Conservation (phyloP, 2,329 filamentous ascomycete species). For the Trichoderma brevicompactum region DNA sequence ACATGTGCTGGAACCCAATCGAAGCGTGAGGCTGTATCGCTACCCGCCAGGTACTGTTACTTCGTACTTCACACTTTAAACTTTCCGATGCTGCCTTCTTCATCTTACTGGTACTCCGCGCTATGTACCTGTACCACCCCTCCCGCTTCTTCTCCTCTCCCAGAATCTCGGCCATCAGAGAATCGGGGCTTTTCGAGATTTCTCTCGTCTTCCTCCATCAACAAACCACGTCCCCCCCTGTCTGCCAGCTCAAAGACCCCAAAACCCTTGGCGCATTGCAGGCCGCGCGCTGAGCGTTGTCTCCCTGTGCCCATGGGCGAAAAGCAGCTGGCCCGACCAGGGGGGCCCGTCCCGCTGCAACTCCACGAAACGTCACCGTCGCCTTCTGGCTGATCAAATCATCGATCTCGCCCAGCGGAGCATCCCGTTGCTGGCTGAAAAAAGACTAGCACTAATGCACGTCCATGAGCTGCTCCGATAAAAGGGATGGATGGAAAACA, state of each 20-base stretch:
- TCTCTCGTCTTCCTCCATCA: not conserved
- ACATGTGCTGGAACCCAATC: slow-evolving; percentile 5
- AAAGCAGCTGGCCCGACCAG: slow-evolving; percentile 7
- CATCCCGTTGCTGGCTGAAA: slow-evolving; percentile 6
- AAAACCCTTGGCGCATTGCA: too few species aligned
- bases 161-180: slow-evolving; percentile 3
- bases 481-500: slow-evolving; percentile 5
- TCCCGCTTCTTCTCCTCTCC: not conserved
- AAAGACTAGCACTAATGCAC: slow-evolving; percentile 18
- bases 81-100: slow-evolving; percentile 21
- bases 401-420: slow-evolving; percentile 24
- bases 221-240: not conserved
- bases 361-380: slow-evolving; percentile 22
- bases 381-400: slow-evolving; percentile 19
- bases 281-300: not conserved
- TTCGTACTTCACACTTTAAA: slow-evolving; percentile 10
- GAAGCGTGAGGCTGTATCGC: slow-evolving; percentile 14
- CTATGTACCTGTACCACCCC: not conserved
- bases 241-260: not conserved
- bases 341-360: slow-evolving; percentile 22
- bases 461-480: slow-evolving; percentile 15
- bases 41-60: not conserved
- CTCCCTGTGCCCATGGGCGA: not conserved
- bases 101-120: slow-evolving; percentile 14
- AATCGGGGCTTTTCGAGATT: slow-evolving; percentile 1